Evolutionary conservation across 1,139 yeast genomes (phyloP).

Genomic region (Zygoascus hellenicus): DNA sequence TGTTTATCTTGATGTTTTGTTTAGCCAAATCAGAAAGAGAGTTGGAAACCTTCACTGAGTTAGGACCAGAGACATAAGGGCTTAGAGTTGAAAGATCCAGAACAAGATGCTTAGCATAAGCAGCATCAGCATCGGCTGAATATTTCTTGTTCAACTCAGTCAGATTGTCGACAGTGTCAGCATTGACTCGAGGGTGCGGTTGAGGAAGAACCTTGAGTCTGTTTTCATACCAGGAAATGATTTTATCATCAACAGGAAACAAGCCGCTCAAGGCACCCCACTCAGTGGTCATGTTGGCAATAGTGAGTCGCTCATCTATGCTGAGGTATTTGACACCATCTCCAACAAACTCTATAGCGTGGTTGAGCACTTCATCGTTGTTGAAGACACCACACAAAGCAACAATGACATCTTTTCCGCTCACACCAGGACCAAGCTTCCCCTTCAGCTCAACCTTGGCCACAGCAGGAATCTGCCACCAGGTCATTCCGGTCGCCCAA

Average conservation of each 20-base stretch:
- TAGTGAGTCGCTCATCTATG: constrained; percentile 87
- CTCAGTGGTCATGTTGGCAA: constrained; percentile 98
- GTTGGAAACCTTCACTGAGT: constrained; percentile 86
- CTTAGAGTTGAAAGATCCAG: constrained; percentile 78
- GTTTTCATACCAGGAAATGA: constrained; percentile 70
- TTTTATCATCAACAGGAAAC: constrained; percentile 83
- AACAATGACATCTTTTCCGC: constrained; percentile 96
- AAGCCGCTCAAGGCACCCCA: constrained; percentile 99
- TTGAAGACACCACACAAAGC: constrained; percentile 93
- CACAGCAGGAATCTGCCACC: constrained; percentile 99
- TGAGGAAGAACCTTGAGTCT: constrained; percentile 62
- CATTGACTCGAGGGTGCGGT: constrained; percentile 82
- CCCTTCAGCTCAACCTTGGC: constrained; percentile 89
- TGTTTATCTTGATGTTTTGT: constrained; percentile 71
- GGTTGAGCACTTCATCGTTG: constrained; percentile 93
- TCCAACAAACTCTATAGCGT: constrained; percentile 94
- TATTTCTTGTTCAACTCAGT: constrained; percentile 31
- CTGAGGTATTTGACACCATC: constrained; percentile 70
- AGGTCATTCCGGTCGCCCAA: constrained; percentile 99
- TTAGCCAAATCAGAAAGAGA: constrained; percentile 69
- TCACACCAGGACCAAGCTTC: constrained; percentile 72
- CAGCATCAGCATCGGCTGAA: constrained; percentile 66
- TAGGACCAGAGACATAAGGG: constrained; percentile 95
- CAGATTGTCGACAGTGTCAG: constrained; percentile 48
- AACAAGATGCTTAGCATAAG: constrained; percentile 78